phyloP scores from a whole-genome alignment of 148 eudicot species.

The Persicaria maculosa region DNA sequence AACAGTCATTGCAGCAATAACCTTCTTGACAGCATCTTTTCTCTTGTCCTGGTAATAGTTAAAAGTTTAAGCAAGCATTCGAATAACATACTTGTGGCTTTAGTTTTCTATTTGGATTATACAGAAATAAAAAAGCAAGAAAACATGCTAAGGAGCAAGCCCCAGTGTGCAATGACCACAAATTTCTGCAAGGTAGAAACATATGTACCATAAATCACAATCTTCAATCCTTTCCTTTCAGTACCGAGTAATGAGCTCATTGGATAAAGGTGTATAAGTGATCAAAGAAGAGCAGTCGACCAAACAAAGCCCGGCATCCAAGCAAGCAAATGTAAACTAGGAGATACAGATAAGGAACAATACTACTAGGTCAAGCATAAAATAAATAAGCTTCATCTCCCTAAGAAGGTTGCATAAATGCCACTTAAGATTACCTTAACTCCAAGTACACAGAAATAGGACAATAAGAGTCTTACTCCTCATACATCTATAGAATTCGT shows the following conservation, averaged over 20 bases:
- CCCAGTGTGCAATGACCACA: background rate
- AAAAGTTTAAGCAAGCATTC: background rate
- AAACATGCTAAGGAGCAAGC: background rate
- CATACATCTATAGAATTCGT: background rate
- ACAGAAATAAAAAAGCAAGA: background rate
- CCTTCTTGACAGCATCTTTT: constrained; percentile 99
- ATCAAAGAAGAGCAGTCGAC: background rate
- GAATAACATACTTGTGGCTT: background rate
- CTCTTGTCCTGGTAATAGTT: constrained; percentile 68
- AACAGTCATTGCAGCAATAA: constrained; percentile 99
- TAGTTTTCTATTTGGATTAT: background rate
- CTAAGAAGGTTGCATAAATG: background rate
- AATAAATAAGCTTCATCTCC: background rate
- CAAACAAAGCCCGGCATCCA: background rate
- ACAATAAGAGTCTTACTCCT: background rate
- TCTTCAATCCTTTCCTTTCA: background rate
- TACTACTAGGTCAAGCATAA: background rate
- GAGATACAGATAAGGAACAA: background rate
- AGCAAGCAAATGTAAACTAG: background rate
- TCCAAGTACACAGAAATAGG: background rate
- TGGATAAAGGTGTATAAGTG: background rate
- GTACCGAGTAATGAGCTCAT: background rate
- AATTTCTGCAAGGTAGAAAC: background rate
- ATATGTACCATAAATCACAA: background rate
- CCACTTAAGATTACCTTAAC: background rate